Evolutionary conservation across 495 filamentous ascomycete species (phyloP).

Genomic region (Mytilinidion resinicola): DNA sequence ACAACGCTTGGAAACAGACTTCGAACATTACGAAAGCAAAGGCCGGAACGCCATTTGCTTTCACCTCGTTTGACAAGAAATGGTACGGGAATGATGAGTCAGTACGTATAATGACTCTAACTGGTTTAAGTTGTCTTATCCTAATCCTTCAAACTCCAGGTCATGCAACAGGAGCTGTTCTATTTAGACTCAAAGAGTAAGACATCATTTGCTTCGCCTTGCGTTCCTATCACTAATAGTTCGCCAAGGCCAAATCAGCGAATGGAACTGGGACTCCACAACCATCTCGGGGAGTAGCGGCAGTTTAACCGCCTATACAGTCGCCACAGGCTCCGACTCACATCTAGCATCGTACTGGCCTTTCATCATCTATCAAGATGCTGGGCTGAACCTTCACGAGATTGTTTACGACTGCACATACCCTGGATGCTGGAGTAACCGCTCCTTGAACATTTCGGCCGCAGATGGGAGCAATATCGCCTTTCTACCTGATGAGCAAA

Average conservation of each 20-base stretch:
- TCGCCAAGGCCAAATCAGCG: neutral
- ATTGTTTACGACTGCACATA: conserved; percentile 1
- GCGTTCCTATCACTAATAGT: neutral
- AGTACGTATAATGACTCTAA: neutral
- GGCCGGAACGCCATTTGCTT: neutral
- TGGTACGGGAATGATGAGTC: neutral
- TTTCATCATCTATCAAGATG: conserved; percentile 2
- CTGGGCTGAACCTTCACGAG: neutral
- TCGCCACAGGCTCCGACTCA: neutral
- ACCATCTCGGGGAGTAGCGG: neutral
- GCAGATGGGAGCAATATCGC: neutral
- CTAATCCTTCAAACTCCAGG: neutral
- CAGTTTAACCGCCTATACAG: neutral
- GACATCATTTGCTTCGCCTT: neutral
- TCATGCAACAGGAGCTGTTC: neutral
- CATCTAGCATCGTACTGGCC: conserved; percentile 7
- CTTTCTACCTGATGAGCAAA: neutral
- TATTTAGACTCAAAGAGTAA: neutral
- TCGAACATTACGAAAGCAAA: neutral
- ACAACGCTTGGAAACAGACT: neutral
- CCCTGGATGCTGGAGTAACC: neutral
- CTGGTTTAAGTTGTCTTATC: neutral
- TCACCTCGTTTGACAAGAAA: neutral
- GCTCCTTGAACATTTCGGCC: neutral
- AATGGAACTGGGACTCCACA: conserved; percentile 1